phyloP scores from a whole-genome alignment of 257 asterid genomes.

The Anisodus acutangulus region DNA sequence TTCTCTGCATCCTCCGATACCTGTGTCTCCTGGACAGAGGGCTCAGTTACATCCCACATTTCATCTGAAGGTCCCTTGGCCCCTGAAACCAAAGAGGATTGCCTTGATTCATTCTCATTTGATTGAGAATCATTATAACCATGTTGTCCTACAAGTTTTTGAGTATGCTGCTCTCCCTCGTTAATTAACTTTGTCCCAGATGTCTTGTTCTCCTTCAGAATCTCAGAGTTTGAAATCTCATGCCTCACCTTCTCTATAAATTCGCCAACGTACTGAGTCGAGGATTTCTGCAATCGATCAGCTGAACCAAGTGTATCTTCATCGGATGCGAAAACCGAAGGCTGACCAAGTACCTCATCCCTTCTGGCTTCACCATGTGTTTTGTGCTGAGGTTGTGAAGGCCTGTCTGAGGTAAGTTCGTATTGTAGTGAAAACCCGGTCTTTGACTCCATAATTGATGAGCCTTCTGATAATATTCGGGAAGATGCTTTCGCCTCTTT shows the following conservation, averaged over 20 bases:
- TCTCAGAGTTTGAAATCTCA: slow-evolving; percentile 60
- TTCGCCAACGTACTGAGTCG: slow-evolving; percentile 61
- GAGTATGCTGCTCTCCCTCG: slow-evolving; percentile 42
- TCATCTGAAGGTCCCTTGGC: slow-evolving; percentile 78
- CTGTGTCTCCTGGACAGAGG: slow-evolving; percentile 47
- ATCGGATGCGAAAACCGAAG: slow-evolving; percentile 35
- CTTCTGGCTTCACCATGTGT: slow-evolving; percentile 33
- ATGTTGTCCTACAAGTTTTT: slow-evolving; percentile 29
- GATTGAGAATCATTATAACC: slow-evolving; percentile 53
- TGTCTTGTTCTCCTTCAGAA: slow-evolving; percentile 51
- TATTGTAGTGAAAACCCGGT: slow-evolving; percentile 25
- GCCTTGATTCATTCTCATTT: slow-evolving; percentile 47
- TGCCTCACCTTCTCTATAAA: slow-evolving; percentile 60
- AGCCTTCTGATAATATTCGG: slow-evolving; percentile 38
- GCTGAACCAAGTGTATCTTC: slow-evolving; percentile 71
- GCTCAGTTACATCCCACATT: slow-evolving; percentile 73
- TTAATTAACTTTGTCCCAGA: slow-evolving; percentile 40
- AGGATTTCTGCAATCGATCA: slow-evolving; percentile 60
- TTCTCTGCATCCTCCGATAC: slow-evolving; percentile 46
- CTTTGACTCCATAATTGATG: slow-evolving; percentile 37
- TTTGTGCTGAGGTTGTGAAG: slow-evolving; percentile 37
- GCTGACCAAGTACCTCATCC: slow-evolving; percentile 39
- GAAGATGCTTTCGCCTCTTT: slow-evolving; percentile 42
- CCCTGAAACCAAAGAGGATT: slow-evolving; percentile 47
- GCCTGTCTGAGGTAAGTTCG: slow-evolving; percentile 34